These are phyloP conservation scores for Tolypocladium cylindrosporum DNA, from an alignment of 2,329 filamentous ascomycete genomes.

Conservation along the genomic window DNA sequence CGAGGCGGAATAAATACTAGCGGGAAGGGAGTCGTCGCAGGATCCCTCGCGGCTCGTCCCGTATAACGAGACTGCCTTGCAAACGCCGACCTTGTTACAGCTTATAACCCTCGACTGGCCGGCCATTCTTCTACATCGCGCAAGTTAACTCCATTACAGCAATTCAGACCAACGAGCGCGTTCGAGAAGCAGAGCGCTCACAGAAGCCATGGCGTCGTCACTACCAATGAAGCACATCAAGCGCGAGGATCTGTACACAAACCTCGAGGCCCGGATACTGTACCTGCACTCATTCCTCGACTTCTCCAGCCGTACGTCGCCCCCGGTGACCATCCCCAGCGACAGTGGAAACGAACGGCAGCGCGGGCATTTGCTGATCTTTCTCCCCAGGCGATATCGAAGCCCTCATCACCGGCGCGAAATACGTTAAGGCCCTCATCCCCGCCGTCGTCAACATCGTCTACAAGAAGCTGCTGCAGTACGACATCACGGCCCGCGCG, in stretches of 20 bases:
- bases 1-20: not conserved
- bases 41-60: not conserved
- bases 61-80: not conserved
- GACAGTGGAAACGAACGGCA: not conserved
- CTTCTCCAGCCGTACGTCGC: constrained; percentile 54
- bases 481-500: constrained; percentile 72
- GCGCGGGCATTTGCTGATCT: not conserved
- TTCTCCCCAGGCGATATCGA: constrained; percentile 55
- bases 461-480: constrained; percentile 70
- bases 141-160: not conserved
- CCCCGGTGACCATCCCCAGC: not conserved
- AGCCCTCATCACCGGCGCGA: constrained; percentile 56
- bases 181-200: not conserved
- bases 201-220: constrained; percentile 14
- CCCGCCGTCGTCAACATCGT: constrained; percentile 77
- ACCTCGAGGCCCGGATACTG: constrained; percentile 56
- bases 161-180: not conserved
- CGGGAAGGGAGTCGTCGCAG: not conserved
- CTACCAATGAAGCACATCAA: constrained; percentile 49
- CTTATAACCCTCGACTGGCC: not conserved
- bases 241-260: constrained; percentile 61
- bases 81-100: not conserved
- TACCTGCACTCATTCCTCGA: constrained; percentile 71
- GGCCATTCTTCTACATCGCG: not conserved
- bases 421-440: constrained; percentile 74